Conservation (phyloP, 805 yeast genomes). For the Scheffersomyces ergatensis region DNA sequence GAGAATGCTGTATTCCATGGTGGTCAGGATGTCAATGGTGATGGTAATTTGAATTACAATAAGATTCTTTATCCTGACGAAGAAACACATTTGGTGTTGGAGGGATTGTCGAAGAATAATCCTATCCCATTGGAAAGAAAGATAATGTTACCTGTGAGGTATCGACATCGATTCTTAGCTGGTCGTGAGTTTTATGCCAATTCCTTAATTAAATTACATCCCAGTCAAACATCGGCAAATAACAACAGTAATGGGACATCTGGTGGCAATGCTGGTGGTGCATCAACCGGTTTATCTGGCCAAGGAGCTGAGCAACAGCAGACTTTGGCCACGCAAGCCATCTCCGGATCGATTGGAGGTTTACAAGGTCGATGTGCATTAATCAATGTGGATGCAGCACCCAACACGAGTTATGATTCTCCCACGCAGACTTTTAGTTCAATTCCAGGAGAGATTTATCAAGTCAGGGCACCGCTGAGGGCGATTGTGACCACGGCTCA, state of each 20-base stretch:
- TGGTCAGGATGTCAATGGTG: constrained; percentile 14
- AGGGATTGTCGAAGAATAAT: constrained; percentile 77
- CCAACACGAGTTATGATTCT: constrained; percentile 18
- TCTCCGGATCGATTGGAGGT: constrained; percentile 61
- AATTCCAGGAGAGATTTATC: constrained; percentile 55
- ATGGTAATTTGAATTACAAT: constrained; percentile 16
- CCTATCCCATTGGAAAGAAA: constrained; percentile 84
- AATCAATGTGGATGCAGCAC: constrained; percentile 56
- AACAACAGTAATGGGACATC: constrained; percentile 6
- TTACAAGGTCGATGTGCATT: constrained; percentile 77
- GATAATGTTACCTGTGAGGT: constrained; percentile 64
- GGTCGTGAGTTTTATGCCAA: constrained; percentile 94
- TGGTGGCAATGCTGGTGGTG: neutral
- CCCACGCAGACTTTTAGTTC: constrained; percentile 48
- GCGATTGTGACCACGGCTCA: constrained; percentile 42
- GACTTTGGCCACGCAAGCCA: constrained; percentile 46
- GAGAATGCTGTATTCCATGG: constrained; percentile 52
- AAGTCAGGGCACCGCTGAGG: constrained; percentile 46
- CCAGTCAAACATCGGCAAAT: constrained; percentile 5
- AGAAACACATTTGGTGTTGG: constrained; percentile 87
- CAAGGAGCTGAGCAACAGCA: constrained; percentile 22
- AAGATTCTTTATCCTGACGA: constrained; percentile 79
- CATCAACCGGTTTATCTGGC: neutral
- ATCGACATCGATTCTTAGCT: constrained; percentile 72
- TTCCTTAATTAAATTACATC: constrained; percentile 48